Evolutionary conservation across 2,329 filamentous ascomycete genomes (phyloP), one percentile per base, ranked within the genome.

Genomic region (Colletotrichum trifolii): DNA sequence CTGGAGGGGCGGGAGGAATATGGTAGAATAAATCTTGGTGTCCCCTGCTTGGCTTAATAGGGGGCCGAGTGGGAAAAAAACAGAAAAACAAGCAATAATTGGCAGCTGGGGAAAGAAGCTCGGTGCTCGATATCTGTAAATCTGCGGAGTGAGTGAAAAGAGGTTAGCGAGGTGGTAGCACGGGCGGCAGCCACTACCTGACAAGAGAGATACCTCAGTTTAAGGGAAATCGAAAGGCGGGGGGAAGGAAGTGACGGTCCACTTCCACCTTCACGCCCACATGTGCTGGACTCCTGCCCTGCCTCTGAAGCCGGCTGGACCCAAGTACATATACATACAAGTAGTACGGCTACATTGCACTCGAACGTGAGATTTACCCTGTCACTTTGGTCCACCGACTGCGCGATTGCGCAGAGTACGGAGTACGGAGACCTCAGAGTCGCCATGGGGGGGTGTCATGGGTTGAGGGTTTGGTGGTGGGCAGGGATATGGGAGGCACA

Each of bases 151-250:
- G 80, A 71, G 76, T 80, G 78, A 81, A 82, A 82, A 81, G 78
- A 82, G 80, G 75, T 81, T 81, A 81, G 79, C 75, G 78, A 81
- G 77, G 77, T 81, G 75, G 80, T 82, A 80, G 78, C 78, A 81
- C 78, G 76, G 76, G 74, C 77, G 77, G 77, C 75, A 76, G 76
- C 73, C 77, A 78, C 73, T 73, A 73, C 75, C 25, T 25, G 25
- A 25, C 74, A 75, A 15, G 71, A 77, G 25, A 25, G 25, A 25
- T 25, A 25, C 25, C 25, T 25, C 73, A 75, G 74, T 76, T 79
- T 77, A 75, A 78, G 62, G 58, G 77, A 72, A 74, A 75, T 71
- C 67, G 69, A 74, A 68, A 68, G 67, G 69, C 66, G 67, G 69
- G 68, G 69, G 66, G 71, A 25, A 43, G 66, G 71, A 25, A 43